These are phyloP conservation scores for Trypanosoma rangeli DNA, from an alignment of 208 protist genomes.

Conservation along the genomic window DNA sequence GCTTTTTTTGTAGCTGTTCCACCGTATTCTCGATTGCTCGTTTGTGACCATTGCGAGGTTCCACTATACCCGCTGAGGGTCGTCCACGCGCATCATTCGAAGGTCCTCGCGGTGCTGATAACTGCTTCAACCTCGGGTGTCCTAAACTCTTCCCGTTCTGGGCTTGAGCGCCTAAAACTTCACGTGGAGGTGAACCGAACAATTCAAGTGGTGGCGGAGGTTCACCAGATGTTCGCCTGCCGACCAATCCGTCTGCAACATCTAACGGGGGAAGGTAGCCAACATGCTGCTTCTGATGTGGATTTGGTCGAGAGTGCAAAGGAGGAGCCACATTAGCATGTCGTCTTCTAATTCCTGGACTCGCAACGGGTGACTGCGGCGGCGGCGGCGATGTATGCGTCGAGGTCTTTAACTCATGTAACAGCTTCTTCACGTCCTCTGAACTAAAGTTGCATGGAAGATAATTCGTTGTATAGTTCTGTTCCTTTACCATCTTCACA, in stretches of 20 bases:
- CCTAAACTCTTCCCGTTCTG: not conserved
- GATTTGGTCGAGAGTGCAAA: not conserved
- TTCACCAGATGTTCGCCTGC: not conserved
- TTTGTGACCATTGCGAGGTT: constrained; percentile 13
- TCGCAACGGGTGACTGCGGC: not conserved
- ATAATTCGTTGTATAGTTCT: constrained; percentile 23
- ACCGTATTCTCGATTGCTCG: constrained; percentile 29
- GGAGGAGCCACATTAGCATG: not conserved
- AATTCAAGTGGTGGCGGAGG: not conserved
- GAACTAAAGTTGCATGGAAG: constrained; percentile 21
- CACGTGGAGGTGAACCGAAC: not conserved
- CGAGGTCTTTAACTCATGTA: not conserved
- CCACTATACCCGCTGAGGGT: not conserved
- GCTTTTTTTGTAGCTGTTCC: constrained; percentile 38
- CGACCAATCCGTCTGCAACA: not conserved
- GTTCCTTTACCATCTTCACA: not conserved
- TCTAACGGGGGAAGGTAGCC: constrained; percentile 26
- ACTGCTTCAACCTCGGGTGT: constrained; percentile 11
- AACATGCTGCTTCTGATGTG: constrained; percentile 5
- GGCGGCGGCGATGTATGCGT: not conserved
- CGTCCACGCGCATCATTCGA: constrained; percentile 14
- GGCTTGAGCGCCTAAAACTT: not conserved
- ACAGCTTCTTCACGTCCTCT: constrained; percentile 24
- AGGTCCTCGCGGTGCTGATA: constrained; percentile 11
- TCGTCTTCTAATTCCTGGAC: not conserved